These are phyloP conservation scores for Atalantia buxifolia DNA, from an alignment of 345 rosid species.

Conservation along the genomic window DNA sequence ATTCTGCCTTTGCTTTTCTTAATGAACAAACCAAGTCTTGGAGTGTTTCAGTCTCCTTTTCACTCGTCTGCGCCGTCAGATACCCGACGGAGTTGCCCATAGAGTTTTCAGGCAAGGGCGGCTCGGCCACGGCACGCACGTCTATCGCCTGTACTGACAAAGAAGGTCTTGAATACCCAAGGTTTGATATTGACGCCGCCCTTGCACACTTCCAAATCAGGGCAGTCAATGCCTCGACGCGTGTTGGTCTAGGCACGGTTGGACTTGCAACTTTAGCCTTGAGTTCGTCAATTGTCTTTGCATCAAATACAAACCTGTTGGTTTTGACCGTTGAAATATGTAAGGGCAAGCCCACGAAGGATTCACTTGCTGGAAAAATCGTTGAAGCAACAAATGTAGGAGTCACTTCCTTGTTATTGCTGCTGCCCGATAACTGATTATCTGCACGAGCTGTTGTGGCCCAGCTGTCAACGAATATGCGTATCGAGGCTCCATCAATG, in stretches of 20 bases:
- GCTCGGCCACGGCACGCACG: background rate
- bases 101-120: background rate
- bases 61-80: conserved; percentile 22
- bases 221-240: conserved; percentile 28
- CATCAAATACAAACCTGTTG: conserved; percentile 19
- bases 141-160: background rate
- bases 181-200: conserved; percentile 1
- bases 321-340: background rate
- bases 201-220: conserved; percentile 25
- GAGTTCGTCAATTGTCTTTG: conserved; percentile 20
- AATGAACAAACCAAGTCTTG: conserved; percentile 16
- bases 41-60: conserved; percentile 19
- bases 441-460: background rate
- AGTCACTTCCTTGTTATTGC: background rate
- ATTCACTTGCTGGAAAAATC: background rate
- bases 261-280: conserved; percentile 16
- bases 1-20: conserved; percentile 23
- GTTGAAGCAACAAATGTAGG: background rate
- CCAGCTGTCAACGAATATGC: background rate
- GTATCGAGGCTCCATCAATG: background rate
- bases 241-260: conserved; percentile 17
- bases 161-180: background rate
- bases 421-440: no score
- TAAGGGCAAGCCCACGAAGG: background rate
- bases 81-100: conserved; percentile 4